Percentiles rank a stretch among this genome's conserved stretches.
These are phyloP conservation scores for Herpetomonas tarakana DNA, from an alignment of 208 protist species.

Conservation along the genomic window DNA sequence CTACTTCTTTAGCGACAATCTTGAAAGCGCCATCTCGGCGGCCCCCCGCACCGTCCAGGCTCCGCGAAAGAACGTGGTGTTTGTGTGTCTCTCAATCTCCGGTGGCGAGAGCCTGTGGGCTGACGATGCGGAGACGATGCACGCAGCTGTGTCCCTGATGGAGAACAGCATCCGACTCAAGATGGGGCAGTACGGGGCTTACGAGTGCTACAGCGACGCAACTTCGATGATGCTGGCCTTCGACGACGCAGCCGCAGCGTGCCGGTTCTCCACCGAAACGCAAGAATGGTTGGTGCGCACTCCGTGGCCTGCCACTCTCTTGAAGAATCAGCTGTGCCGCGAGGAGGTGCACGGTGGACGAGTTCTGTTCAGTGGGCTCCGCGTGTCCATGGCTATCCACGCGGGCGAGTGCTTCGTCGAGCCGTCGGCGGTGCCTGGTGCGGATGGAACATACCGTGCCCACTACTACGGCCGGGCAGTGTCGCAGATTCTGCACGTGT, in stretches of 20 bases:
- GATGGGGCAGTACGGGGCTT: conserved; percentile 73
- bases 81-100: conserved; percentile 66
- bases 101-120: conserved; percentile 62
- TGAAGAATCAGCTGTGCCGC: conserved; percentile 23
- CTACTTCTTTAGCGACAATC: conserved; percentile 83
- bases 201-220: conserved; percentile 86
- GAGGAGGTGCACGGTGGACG: conserved; percentile 27
- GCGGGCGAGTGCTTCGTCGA: conserved; percentile 68
- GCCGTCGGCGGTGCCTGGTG: conserved; percentile 48
- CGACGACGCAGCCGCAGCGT: conserved; percentile 61
- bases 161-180: conserved; percentile 73
- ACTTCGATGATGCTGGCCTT: conserved; percentile 80
- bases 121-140: conserved; percentile 49
- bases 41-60: conserved; percentile 26
- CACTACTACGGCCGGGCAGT: conserved; percentile 86
- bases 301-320: conserved; percentile 70
- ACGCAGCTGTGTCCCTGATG: conserved; percentile 53
- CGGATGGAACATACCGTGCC: conserved; percentile 39
- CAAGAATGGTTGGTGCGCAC: conserved; percentile 76
- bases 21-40: conserved; percentile 48
- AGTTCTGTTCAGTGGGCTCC: conserved; percentile 62
- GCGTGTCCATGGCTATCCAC: conserved; percentile 74
- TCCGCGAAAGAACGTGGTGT: conserved; percentile 59
- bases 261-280: conserved; percentile 73
- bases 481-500: conserved; percentile 71